Percentiles rank a stretch among this genome's conserved stretches.
These are phyloP conservation scores for Backusella liffmaniae DNA, from an alignment of 192 early-diverging fungal species.

Conservation along the genomic window DNA sequence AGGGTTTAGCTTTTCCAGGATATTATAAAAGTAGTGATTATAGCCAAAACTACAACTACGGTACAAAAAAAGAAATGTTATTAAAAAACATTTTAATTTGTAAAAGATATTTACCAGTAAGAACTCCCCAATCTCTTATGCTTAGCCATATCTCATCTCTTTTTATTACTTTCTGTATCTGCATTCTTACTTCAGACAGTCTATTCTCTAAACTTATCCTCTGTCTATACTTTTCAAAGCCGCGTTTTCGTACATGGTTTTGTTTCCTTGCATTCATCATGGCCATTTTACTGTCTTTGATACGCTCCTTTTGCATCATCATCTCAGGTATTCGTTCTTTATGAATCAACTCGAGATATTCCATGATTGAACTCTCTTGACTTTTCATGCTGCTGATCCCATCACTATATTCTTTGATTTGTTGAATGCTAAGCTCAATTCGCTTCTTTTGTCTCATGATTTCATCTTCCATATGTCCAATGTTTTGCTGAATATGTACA, in stretches of 20 bases:
- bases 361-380: not conserved
- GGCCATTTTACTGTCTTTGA: not conserved
- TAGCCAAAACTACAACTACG: not conserved
- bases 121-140: constrained; percentile 3
- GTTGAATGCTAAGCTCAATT: not conserved
- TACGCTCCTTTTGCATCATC: not conserved
- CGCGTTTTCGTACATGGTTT: not conserved
- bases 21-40: not conserved
- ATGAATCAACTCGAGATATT: not conserved
- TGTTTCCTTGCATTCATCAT: not conserved
- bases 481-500: not conserved
- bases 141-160: constrained; percentile 12
- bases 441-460: not conserved
- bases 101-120: not conserved
- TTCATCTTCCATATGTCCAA: not conserved
- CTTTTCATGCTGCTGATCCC: not conserved
- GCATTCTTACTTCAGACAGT: not conserved
- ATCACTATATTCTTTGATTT: not conserved
- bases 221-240: constrained; percentile 13
- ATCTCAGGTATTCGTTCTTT: not conserved
- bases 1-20: not conserved
- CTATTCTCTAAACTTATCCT: not conserved
- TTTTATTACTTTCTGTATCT: not conserved
- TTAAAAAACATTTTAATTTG: not conserved
- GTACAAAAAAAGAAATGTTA: not conserved